A percentile compares a stretch with the other conserved stretches of the same genome.
phyloP scores from a whole-genome alignment of 306 rosid genomes.

The Ceratonia siliqua region DNA sequence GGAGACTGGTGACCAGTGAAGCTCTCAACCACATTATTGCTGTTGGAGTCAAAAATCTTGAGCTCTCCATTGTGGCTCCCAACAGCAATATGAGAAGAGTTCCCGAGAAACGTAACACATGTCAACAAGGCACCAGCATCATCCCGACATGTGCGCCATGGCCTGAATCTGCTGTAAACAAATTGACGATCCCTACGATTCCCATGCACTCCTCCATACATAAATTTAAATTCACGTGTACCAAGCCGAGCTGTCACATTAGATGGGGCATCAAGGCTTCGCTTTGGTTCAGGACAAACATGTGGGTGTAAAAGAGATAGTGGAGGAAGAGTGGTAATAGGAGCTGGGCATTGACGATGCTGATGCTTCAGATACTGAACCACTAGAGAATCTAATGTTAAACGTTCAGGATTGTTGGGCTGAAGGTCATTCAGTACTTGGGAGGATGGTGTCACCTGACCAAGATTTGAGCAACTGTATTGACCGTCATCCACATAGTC shows the following conservation, averaged over 20 bases:
- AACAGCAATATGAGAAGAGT: conserved; percentile 83
- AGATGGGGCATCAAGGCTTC: conserved; percentile 90
- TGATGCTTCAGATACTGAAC: conserved; percentile 96
- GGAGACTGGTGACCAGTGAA: conserved; percentile 87
- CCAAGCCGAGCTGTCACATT: conserved; percentile 92
- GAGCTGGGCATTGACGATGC: conserved; percentile 99
- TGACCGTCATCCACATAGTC: conserved; percentile 72
- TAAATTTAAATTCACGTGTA: conserved; percentile 77
- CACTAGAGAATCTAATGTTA: conserved; percentile 84
- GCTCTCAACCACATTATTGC: conserved; percentile 75
- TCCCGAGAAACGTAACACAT: conserved; percentile 81
- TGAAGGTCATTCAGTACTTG: conserved; percentile 66
- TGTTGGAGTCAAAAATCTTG: conserved; percentile 76
- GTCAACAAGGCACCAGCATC: conserved; percentile 81
- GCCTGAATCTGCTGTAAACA: conserved; percentile 94
- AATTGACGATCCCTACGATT: conserved; percentile 95
- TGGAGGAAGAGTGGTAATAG: conserved; percentile 98
- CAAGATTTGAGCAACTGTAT: conserved; percentile 42
- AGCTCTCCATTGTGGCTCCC: conserved; percentile 94
- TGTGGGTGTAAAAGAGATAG: conserved; percentile 88
- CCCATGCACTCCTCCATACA: conserved; percentile 90
- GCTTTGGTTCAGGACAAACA: conserved; percentile 96
- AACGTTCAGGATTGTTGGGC: conserved; percentile 71
- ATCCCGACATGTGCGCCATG: conserved; percentile 96
- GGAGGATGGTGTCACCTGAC: conserved; percentile 58